Conservation (phyloP, 2,329 filamentous ascomycete genomes). For the Byssothecium circinans region DNA sequence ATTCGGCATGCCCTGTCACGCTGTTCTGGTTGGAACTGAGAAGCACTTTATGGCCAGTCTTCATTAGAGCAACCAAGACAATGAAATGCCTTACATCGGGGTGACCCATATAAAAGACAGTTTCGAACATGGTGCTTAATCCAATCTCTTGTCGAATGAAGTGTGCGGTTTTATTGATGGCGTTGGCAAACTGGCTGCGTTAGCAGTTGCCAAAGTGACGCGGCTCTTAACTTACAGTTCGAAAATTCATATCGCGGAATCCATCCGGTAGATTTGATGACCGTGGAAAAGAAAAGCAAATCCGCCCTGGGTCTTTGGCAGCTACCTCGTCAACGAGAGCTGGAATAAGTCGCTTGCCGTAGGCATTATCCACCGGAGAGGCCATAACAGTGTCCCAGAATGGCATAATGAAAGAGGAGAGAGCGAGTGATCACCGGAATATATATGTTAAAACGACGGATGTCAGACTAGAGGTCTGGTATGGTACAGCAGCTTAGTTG, state of each 20-base stretch:
- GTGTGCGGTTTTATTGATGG: slow-evolving; percentile 34
- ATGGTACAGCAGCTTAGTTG: not conserved
- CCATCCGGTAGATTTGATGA: slow-evolving; percentile 21
- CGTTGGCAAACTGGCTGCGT: slow-evolving; percentile 28
- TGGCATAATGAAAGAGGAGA: slow-evolving; percentile 20
- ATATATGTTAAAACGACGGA: not conserved
- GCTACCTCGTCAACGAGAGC: slow-evolving; percentile 46
- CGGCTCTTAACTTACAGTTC: slow-evolving; percentile 21
- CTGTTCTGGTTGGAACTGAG: slow-evolving; percentile 33
- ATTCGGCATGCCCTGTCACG: slow-evolving; percentile 26
- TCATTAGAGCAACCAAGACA: slow-evolving; percentile 46
- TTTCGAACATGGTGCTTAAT: slow-evolving; percentile 29
- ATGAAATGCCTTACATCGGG: slow-evolving; percentile 46
- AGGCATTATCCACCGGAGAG: slow-evolving; percentile 13
- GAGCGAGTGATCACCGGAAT: not conserved
- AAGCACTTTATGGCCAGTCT: slow-evolving; percentile 46
- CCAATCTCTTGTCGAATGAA: slow-evolving; percentile 36
- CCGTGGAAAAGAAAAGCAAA: slow-evolving; percentile 29
- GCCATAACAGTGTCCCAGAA: slow-evolving; percentile 35
- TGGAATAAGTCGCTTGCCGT: slow-evolving; percentile 28
- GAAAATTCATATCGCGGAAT: slow-evolving; percentile 38
- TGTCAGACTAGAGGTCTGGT: not conserved
- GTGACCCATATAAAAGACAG: slow-evolving; percentile 30
- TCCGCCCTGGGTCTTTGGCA: slow-evolving; percentile 18
- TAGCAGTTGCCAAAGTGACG: slow-evolving; percentile 17